Evolutionary conservation across 1,284 basidiomycete genomes (phyloP).

Genomic region (Hymenochaete sp.): DNA sequence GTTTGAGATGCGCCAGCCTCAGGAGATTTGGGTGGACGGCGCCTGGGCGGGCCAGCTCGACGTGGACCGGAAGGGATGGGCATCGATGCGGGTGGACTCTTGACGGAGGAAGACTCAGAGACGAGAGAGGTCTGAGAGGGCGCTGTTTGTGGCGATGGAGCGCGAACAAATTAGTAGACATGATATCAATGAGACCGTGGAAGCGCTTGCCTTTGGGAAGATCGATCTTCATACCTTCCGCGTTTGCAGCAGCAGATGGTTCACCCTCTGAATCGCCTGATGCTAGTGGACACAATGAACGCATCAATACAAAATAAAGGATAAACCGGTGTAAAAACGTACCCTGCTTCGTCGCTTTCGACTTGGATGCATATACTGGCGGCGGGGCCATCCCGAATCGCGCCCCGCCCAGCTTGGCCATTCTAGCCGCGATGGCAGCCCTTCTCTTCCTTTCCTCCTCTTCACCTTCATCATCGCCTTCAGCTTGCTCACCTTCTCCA

Average conservation of each 20-base stretch:
- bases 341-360: slow-evolving; percentile 35
- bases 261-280: slow-evolving; percentile 1
- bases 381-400: slow-evolving; percentile 70
- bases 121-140: slow-evolving; percentile 25
- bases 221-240: neutral
- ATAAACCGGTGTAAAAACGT: neutral
- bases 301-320: neutral
- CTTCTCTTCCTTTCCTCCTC: slow-evolving; percentile 75
- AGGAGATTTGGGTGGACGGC: slow-evolving; percentile 43
- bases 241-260: neutral
- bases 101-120: slow-evolving; percentile 31
- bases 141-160: neutral
- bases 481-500: slow-evolving; percentile 30
- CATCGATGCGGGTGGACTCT: slow-evolving; percentile 40
- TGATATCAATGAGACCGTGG: neutral
- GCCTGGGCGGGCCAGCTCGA: slow-evolving; percentile 60
- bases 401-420: slow-evolving; percentile 83
- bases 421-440: slow-evolving; percentile 76
- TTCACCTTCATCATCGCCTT: slow-evolving; percentile 49
- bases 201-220: slow-evolving; percentile 3
- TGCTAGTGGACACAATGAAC: neutral
- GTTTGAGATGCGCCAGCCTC: neutral
- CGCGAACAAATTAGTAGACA: neutral
- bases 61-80: slow-evolving; percentile 65
- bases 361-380: slow-evolving; percentile 54